Evolutionary conservation across 2,329 filamentous ascomycete species (phyloP), one percentile per base, ranked within the genome.

Genomic region (Alternaria brassicicola): DNA sequence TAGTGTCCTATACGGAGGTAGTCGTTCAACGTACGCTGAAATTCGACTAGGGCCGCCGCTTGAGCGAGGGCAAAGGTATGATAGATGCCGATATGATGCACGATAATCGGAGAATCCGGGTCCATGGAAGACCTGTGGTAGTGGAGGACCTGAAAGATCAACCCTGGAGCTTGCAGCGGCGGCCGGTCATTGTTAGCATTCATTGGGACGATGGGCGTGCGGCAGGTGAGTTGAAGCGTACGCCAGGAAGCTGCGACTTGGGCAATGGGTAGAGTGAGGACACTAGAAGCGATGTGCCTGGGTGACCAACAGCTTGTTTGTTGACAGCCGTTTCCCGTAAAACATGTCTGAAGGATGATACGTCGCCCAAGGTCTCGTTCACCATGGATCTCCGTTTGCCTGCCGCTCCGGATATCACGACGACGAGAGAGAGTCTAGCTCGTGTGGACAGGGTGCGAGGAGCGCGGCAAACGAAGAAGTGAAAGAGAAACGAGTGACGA

Each of bases 81-180:
- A 28, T 49, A 60, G 23, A n/a, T 30, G 15, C 53, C 57, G 23
- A 60, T 41, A 33, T 21, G 12, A 28, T 35, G n/a, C 8, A 21
- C 39, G 35, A 39, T 43, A 12, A 31, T 15, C 3, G 33, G 9
- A 12, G 38, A n/a, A 26, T 28, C 19, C n/a, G 33, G 43, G 9
- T 8, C n/a, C 15, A 30, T 19, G 6, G 28, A 30, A 21, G n/a
- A 15, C 6, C 45, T 39, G 6, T 39, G 9, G 31, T 17, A 50
- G 23, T 45, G 52, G 6, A 39, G 13, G n/a, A 55, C 28, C 19
- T n/a, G 15, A 13, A 46, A 58, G 19, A 17, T 38, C 8, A 30
- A 6, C 6, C 4, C 7, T 8, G 45, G 19, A 41, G 13, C 19
- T 19, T 36, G 45, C 12, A 31, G 21, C 12, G 10, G 19, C 45